Percentiles rank a stretch among this genome's conserved stretches.
Conservation (phyloP, 2,329 filamentous ascomycete genomes). For the Simplicillium aogashimaense region DNA sequence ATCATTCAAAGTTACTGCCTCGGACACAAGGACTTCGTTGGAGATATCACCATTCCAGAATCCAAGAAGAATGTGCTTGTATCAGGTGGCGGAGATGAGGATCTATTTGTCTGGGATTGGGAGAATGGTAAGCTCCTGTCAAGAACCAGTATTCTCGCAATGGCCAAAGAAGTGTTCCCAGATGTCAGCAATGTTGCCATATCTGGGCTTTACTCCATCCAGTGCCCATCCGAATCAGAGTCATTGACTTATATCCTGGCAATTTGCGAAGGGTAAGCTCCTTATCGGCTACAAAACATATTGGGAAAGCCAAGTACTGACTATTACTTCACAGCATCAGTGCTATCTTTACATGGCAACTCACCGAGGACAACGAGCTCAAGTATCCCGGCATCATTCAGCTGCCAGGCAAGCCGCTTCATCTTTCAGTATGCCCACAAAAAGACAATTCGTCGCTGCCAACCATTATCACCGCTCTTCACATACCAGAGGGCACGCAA, state of each 20-base stretch:
- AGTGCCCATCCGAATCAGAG: slow-evolving; percentile 17
- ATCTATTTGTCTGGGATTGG: slow-evolving; percentile 81
- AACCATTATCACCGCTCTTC: slow-evolving; percentile 28
- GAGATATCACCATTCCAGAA: slow-evolving; percentile 57
- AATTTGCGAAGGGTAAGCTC: slow-evolving; percentile 36
- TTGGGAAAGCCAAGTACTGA: no score
- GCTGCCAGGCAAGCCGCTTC: slow-evolving; percentile 57
- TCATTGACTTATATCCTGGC: slow-evolving; percentile 23
- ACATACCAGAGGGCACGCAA: slow-evolving; percentile 19
- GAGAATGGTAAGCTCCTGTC: slow-evolving; percentile 39
- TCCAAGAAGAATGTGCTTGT: slow-evolving; percentile 54
- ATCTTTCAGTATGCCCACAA: slow-evolving; percentile 25
- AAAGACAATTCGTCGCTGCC: slow-evolving; percentile 10
- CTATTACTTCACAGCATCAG: slow-evolving; percentile 32
- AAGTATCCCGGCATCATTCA: slow-evolving; percentile 34
- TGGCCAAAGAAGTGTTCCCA: slow-evolving; percentile 26
- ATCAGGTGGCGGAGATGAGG: slow-evolving; percentile 78
- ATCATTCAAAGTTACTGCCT: slow-evolving; percentile 86
- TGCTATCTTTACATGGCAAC: slow-evolving; percentile 56
- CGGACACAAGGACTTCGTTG: slow-evolving; percentile 80
- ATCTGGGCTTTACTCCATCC: slow-evolving; percentile 27
- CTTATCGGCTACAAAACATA: no score
- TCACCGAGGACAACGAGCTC: slow-evolving; percentile 37
- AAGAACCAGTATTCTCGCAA: slow-evolving; percentile 39
- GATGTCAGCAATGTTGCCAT: slow-evolving; percentile 35